Evolutionary conservation across 352 stramenopile species (phyloP), one percentile per base, ranked within the genome.

Genomic region (Sclerospora graminicola): DNA sequence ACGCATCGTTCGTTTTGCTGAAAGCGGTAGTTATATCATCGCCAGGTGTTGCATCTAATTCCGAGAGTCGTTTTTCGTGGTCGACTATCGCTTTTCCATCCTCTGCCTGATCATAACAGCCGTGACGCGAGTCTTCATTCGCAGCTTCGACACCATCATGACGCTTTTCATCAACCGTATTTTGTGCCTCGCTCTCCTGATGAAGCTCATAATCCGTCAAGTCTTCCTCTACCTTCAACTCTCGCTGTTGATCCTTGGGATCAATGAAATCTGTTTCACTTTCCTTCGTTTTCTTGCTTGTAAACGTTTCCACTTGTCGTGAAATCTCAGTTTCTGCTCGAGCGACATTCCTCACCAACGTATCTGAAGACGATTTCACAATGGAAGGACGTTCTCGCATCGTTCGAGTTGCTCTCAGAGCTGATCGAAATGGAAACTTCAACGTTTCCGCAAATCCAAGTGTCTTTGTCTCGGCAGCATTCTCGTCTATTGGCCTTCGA

Each of bases 401-500:
- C 35, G 64, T 44, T 7, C 68, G 42, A 4, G 57, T 80, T 6
- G 41, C 48, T 10, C 16, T 50, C 18, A 72, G 62, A 0, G 61
- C 66, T 15, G 71, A 82, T 13, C 59, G 56, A 1, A 69, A 57
- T 2, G 69, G 53, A 3, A 84, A 38, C 7, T 63, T 63, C 8
- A 63, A 67, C 0, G 60, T 80, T 16, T 54, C 51, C 4, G 60
- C 54, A 30, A 76, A 77, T 44, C 79, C 69, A 1, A 69, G 49
- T 2, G 63, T 55, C 31, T 87, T 84, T 8, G 58, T 76, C 37
- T 84, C 69, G 32, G 84, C 64, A 6, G 39, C 63, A 21, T 66
- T 50, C 27, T 70, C 56, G 23, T 76, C 54, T n/a, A 38, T 27
- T 7, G 16, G 33, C 11, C 18, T 43, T 16, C 30, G 51, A 32